phyloP scores from a whole-genome alignment of 148 eudicot genomes.

The Camellia japonica region DNA sequence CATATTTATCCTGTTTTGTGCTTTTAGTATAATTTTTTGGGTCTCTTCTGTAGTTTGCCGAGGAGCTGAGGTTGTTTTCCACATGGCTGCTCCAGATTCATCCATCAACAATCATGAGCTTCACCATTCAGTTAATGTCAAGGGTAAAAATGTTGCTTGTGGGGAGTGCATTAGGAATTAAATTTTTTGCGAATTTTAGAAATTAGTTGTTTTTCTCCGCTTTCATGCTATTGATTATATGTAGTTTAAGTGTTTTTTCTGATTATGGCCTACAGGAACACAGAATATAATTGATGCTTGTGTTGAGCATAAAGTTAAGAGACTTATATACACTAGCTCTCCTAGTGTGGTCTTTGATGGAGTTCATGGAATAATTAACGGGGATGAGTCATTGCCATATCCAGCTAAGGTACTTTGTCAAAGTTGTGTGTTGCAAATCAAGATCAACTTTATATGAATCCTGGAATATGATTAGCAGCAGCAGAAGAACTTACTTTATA shows the following conservation, averaged over 20 bases:
- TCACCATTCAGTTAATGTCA: slow-evolving; percentile 79
- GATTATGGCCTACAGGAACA: slow-evolving; percentile 51
- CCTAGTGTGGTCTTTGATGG: slow-evolving; percentile 98
- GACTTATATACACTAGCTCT: slow-evolving; percentile 92
- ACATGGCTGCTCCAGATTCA: slow-evolving; percentile 99
- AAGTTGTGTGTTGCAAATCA: background rate
- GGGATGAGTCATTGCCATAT: slow-evolving; percentile 83
- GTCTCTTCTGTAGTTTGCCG: slow-evolving; percentile 53
- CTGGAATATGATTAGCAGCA: background rate
- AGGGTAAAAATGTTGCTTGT: slow-evolving; percentile 41
- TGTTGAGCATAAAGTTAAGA: slow-evolving; percentile 70
- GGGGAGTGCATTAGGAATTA: background rate
- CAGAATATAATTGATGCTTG: slow-evolving; percentile 86
- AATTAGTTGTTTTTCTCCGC: background rate
- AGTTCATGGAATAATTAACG: slow-evolving; percentile 68
- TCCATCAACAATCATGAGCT: slow-evolving; percentile 83
- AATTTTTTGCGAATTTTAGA: background rate
- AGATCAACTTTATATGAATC: background rate
- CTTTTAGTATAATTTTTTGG: background rate
- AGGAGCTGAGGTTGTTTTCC: slow-evolving; percentile 96
- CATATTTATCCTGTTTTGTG: background rate
- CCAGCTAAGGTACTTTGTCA: slow-evolving; percentile 67
- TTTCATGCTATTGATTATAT: background rate
- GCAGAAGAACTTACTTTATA: too few relatives aligned
- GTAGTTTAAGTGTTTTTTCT: background rate